Base-by-base conservation (phyloP, 148 eudicot genomes). In the Persicaria tinctoria region DNA sequence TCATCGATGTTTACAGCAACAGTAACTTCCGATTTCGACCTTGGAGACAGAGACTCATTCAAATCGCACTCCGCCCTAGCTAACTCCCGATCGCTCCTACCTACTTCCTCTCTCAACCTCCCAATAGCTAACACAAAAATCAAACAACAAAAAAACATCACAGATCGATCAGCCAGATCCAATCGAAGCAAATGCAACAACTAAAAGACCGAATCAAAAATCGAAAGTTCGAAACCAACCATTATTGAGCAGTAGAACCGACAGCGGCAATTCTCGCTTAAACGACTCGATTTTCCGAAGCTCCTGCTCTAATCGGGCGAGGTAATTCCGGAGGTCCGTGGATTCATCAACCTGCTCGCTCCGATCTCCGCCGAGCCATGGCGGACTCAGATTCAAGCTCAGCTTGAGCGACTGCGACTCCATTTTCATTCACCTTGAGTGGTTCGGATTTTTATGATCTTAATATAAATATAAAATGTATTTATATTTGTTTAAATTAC, bases 251-350 rank as follows among this genome's bases (percentile, higher is more conserved):
- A 93, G 80, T 44, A 77, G 73, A 77, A 76, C 74, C 23, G 89
- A 90, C 20, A 85, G 73, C 32, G 97, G 96, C 12, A 93, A 85
- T 68, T 90, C 93, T 45, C 87, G 90, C 73, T 84, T 86, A 70
- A 87, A 87, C 5, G 81, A 90, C 7, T 86, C 80, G 64, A 90
- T 78, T 79, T 89, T 93, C 9, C 56, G 75, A 59, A 86, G 73
- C 69, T 93, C 98, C 0, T 76, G 78, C 45, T 87, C 86, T 51
- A 90, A 77, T 2, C 64, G 16, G 12, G 51, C 6, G 49, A 90
- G 74, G 70, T 75, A 78, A 18, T 74, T 79, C 17, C 76, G 79
- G n/a, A 89, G 84, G 49, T 76, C 83, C 0, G 78, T 44, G 41
- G 82, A 17, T 57, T 77, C 81, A 23, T 71, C 66, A 9, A 78